These are phyloP conservation scores for Luffa acutangula DNA, from an alignment of 306 rosid species.

Conservation along the genomic window DNA sequence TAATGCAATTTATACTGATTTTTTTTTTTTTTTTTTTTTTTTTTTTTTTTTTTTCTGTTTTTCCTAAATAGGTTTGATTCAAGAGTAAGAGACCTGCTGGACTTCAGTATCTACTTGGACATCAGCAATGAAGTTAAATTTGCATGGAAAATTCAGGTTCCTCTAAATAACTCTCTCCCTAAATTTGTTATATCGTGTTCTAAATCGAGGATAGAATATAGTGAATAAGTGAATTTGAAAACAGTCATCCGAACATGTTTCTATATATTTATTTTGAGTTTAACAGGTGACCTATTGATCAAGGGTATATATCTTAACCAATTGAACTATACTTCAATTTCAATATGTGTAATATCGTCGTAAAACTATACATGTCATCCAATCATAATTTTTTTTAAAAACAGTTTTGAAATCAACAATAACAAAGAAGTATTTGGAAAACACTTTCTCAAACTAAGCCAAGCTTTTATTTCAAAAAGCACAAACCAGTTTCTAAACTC, in stretches of 20 bases:
- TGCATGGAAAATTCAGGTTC: constrained; percentile 99
- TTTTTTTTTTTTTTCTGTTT: not conserved
- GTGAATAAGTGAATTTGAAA: no score
- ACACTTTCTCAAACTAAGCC: not conserved
- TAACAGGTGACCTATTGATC: no score
- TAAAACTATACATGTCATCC: not conserved
- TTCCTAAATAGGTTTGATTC: constrained; percentile 50
- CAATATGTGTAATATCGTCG: no score
- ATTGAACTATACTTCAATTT: no score
- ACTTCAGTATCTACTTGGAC: constrained; percentile 95
- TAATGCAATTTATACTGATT: not conserved
- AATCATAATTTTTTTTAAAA: not conserved
- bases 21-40: not conserved
- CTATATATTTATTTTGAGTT: no score
- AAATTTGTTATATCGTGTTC: no score
- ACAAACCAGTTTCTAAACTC: not conserved
- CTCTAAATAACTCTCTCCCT: not conserved
- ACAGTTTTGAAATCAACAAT: not conserved
- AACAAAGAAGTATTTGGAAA: not conserved
- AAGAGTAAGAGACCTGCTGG: constrained; percentile 86
- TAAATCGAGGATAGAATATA: no score
- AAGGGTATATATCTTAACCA: no score
- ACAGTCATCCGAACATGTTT: no score
- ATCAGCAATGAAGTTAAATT: constrained; percentile 97
- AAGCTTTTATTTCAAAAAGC: not conserved